Percentiles rank a stretch among this genome's conserved stretches.
These are phyloP conservation scores for Colletotrichum chrysophilum DNA, from an alignment of 2,329 filamentous ascomycete species.

Conservation along the genomic window DNA sequence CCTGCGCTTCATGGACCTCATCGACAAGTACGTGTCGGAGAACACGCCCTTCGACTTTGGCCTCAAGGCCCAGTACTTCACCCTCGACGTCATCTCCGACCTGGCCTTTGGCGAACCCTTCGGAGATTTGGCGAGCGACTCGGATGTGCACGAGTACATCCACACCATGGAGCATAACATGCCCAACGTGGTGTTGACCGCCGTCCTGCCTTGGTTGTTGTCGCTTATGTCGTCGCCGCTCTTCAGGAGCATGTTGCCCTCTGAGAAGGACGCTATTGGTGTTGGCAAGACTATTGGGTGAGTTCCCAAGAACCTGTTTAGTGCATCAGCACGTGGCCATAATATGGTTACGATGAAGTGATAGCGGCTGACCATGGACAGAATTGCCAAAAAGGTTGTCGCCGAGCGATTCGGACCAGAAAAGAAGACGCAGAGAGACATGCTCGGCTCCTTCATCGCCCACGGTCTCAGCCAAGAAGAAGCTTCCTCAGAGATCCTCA, in stretches of 20 bases:
- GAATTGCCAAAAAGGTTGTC: conserved; percentile 49
- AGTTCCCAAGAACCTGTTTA: conserved; percentile 26
- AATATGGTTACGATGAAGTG: accelerated
- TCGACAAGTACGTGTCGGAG: conserved; percentile 43
- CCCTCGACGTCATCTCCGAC: conserved; percentile 58
- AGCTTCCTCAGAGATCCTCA: conserved; percentile 48
- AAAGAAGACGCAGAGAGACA: conserved; percentile 50
- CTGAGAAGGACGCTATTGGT: conserved; percentile 40
- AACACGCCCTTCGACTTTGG: conserved; percentile 54
- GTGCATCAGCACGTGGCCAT: not conserved
- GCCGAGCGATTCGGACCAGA: conserved; percentile 49
- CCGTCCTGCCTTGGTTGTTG: conserved; percentile 45
- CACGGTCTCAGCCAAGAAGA: conserved; percentile 42
- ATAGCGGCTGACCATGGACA: not conserved
- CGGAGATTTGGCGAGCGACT: conserved; percentile 49
- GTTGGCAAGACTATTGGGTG: conserved; percentile 51
- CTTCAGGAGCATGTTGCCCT: conserved; percentile 45
- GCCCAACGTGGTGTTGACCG: conserved; percentile 48
- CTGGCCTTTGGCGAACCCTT: conserved; percentile 55
- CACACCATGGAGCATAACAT: conserved; percentile 47
- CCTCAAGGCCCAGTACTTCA: conserved; percentile 53
- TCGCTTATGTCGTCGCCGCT: conserved; percentile 44
- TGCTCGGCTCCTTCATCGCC: conserved; percentile 51
- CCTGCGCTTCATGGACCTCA: conserved; percentile 45
- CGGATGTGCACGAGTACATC: conserved; percentile 53